Base-by-base conservation (phyloP, 208 protist genomes). In the Acanthamoeba healyi region DNA sequence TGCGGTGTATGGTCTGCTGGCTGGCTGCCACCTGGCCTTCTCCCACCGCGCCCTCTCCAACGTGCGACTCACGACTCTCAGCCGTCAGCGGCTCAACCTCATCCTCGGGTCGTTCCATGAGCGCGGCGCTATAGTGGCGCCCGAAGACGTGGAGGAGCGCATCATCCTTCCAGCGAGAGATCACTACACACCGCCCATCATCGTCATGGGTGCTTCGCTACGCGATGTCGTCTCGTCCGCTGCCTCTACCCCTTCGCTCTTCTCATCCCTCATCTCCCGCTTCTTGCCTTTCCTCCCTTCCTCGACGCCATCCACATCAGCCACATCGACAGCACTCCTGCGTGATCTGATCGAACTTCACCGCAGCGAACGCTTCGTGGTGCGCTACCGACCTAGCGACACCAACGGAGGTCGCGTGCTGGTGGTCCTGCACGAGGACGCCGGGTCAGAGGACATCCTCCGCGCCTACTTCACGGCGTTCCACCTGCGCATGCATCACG, bases 401-500 rank as follows among this genome's bases (percentile, higher is more conserved):
- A 15, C 70, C 70, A 6, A 29, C 19, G n/a, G 44, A 36, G 77
- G 44, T 42, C 77, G 29, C 19, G 42, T 87, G 29, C 77, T 61
- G 40, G 77, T 87, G 24, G 44, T 87, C 15, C 77, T 87, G 6
- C 77, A 87, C 40, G 46, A 87, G 36, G 77, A 87, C 14, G 77
- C 77, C 40, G n/a, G 26, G 12, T 15, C 44, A 6, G 77, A 87
- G 10, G 77, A 87, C 34, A 56, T 87, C 26, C 77, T 87, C 77
- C 40, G 46, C 26, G 77, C 77, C 46, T 87, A 61, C 46, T 87
- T 87, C 46, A 36, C 40, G 1, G 77, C 77, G 2, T 87, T 44
- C 46, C 44, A 61, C 77, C 77, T 87, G 32, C 32, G 67, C 29
- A 7, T n/a, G 32, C 17, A n/a, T n/a, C n/a, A n/a, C n/a, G n/a